Base-by-base conservation (phyloP, 2,329 filamentous ascomycete species). In the Xylariales sp. region DNA sequence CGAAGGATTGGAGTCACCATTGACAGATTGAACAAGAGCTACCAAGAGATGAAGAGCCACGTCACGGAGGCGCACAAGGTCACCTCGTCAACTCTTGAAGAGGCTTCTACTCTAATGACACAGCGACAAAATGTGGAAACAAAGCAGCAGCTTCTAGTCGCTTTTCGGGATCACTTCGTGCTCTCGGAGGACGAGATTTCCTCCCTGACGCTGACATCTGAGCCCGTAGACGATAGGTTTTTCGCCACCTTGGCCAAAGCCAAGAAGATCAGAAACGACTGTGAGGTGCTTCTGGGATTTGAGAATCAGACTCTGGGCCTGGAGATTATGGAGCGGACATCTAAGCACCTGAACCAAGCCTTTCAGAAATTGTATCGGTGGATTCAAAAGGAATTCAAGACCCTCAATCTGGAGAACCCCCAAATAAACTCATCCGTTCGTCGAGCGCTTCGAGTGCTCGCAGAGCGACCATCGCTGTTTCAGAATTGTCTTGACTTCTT, bases 361-460 rank as follows among this genome's bases (percentile, higher is more conserved):
- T 98, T 93, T 51, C 91, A 98, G 57, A 98, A 96, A 57, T 74
- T 98, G 3, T 96, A 95, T 62, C 82, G 88, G 51, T 98, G 91
- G 91, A 82, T 95, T 15, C 90, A 96, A 57, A 82, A 85, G 42
- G 89, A 96, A 52, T 94, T 98, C 65, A 95, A 90, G 59, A 83
- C 83, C 1, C 66, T 97, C 35, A 94, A 97, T 57, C 74, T 97
- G 7, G 93, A 98, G 55, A 95, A 94, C 49, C 90, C 90, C 1
- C 90, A 95, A 52, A 90, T 97, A 58, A 90, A 85, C 55, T 76
- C 83, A 15, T 83, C 87, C 0, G 90, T 98, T 44, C 78, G 91
- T 36, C 79, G 83, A 40, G 89, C 89, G 16, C 71, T 98, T 27
- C 79, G 89, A 33, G 87, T 95, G 10, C 72, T 98, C 14, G 89